Evolutionary conservation across 371 early-diverging fungal species (phyloP).

Genomic region (Mucor lusitanicus): DNA sequence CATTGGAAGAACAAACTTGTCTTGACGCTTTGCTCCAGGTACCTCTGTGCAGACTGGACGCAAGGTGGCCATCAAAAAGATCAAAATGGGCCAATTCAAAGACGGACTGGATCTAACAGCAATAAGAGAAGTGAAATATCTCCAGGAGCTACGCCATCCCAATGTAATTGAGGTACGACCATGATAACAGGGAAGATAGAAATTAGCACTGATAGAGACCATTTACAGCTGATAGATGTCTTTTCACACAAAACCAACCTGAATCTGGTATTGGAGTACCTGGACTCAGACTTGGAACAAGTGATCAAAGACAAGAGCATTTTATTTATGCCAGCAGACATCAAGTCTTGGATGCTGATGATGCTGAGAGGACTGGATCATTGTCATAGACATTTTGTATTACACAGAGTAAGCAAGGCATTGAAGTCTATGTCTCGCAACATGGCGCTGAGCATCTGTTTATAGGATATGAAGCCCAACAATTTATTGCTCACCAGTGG

Average conservation of each 20-base stretch:
- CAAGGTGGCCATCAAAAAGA: slow-evolving; percentile 93
- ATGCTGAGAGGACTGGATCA: slow-evolving; percentile 92
- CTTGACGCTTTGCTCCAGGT: slow-evolving; percentile 27
- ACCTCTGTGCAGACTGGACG: slow-evolving; percentile 59
- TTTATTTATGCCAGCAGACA: slow-evolving; percentile 95
- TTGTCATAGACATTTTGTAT: slow-evolving; percentile 91
- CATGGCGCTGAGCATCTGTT: not conserved
- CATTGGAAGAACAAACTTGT: not conserved
- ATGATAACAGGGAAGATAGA: not conserved
- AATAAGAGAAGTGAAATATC: slow-evolving; percentile 95
- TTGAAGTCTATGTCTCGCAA: slow-evolving; percentile 5
- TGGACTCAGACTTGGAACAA: slow-evolving; percentile 96
- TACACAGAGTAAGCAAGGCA: slow-evolving; percentile 76
- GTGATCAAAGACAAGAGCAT: slow-evolving; percentile 95
- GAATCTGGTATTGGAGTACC: slow-evolving; percentile 95
- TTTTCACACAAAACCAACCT: slow-evolving; percentile 92
- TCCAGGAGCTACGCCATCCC: slow-evolving; percentile 92
- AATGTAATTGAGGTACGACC: slow-evolving; percentile 81
- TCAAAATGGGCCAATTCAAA: slow-evolving; percentile 88
- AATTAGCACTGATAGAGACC: too few relatives aligned
- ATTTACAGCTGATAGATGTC: slow-evolving; percentile 84
- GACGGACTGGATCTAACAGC: slow-evolving; percentile 95
- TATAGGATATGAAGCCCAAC: slow-evolving; percentile 98
- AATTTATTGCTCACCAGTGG: slow-evolving; percentile 93
- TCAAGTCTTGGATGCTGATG: slow-evolving; percentile 99